Conservation (phyloP, 257 asterid species). For the Ajuga chamaepitys region DNA sequence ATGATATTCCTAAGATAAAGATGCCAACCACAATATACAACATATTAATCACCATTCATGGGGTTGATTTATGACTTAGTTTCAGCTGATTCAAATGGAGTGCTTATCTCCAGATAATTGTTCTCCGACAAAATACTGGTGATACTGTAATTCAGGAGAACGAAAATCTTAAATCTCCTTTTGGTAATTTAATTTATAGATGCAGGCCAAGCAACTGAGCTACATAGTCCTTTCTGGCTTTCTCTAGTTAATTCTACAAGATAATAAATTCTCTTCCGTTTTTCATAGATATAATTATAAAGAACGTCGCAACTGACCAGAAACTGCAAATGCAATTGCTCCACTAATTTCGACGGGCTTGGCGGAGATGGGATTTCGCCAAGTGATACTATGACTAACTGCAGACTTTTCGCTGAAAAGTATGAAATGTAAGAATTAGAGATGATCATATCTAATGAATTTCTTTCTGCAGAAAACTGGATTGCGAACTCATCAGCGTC, state of each 20-base stretch:
- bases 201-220: not conserved
- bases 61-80: conserved; percentile 8
- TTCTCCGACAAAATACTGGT: not conserved
- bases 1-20: not conserved
- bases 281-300: conserved; percentile 5
- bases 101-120: not conserved
- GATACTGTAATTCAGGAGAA: not conserved
- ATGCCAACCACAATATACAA: not conserved
- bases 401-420: conserved; percentile 78
- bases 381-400: conserved; percentile 77
- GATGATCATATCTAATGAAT: not conserved
- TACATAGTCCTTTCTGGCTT: too few relatives aligned
- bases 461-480: not conserved
- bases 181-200: not conserved
- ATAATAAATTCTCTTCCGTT: not conserved
- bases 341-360: conserved; percentile 68
- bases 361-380: conserved; percentile 53
- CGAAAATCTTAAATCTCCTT: not conserved
- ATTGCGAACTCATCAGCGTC: not conserved
- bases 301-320: conserved; percentile 48
- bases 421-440: not conserved
- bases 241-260: not conserved
- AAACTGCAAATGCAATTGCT: conserved; percentile 69
- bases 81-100: not conserved
- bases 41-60: conserved; percentile 6